phyloP scores from a whole-genome alignment of 805 yeast species.

The Lipomyces chichibuensis region DNA sequence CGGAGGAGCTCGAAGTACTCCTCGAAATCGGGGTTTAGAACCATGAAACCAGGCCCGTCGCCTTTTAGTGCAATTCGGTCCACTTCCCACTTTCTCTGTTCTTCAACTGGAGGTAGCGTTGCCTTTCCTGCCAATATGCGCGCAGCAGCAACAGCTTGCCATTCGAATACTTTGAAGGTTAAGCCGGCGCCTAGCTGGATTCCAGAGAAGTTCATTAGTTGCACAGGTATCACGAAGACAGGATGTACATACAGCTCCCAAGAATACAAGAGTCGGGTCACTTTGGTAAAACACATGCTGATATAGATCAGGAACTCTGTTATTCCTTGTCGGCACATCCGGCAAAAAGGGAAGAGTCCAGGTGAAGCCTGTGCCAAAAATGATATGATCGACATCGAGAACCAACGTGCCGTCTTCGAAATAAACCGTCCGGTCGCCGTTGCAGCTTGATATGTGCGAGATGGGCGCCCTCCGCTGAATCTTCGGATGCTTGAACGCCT shows the following conservation, averaged over 20 bases:
- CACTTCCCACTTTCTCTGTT: constrained; percentile 1
- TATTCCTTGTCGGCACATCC: constrained; percentile 1
- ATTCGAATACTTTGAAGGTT: constrained; percentile 1
- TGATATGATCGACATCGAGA: neutral
- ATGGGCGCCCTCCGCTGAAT: neutral
- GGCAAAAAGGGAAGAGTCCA: constrained; percentile 1
- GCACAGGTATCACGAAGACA: neutral
- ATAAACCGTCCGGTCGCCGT: neutral
- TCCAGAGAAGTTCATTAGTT: neutral
- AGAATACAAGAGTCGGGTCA: constrained; percentile 1
- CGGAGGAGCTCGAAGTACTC: neutral
- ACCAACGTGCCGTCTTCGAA: neutral
- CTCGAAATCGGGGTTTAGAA: constrained; percentile 2
- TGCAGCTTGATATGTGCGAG: neutral
- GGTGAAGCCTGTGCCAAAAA: neutral
- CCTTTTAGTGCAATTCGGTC: neutral
- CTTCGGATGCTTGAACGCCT: neutral
- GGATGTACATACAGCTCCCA: constrained; percentile 1
- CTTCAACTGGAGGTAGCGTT: constrained; percentile 1
- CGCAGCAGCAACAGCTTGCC: neutral
- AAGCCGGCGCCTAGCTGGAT: constrained; percentile 1
- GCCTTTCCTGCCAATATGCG: neutral
- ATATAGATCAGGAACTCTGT: constrained; percentile 1
- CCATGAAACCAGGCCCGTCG: neutral
- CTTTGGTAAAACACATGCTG: neutral